These are phyloP conservation scores for Eimeria acervulina DNA, from an alignment of 169 alveolate species.

Conservation along the genomic window DNA sequence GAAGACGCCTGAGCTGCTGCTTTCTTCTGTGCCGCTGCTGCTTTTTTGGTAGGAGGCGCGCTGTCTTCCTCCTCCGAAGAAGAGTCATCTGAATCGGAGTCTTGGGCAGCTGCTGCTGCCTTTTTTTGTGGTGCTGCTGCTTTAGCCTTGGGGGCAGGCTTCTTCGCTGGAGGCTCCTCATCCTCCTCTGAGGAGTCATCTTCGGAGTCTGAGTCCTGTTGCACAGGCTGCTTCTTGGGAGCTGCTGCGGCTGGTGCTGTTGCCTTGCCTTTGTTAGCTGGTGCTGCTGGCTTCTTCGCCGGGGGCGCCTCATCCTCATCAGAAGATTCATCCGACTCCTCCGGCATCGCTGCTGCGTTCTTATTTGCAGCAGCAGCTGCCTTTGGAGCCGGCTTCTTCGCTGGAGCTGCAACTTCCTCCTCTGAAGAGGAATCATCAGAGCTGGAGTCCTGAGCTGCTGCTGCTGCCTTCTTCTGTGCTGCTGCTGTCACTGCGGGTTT, in stretches of 20 bases:
- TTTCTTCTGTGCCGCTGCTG: not conserved
- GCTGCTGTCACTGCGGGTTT: slow-evolving; percentile 25
- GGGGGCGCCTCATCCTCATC: slow-evolving; percentile 39
- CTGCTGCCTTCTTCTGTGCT: slow-evolving; percentile 16
- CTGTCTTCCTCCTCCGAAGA: slow-evolving; percentile 1
- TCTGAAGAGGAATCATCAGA: slow-evolving; percentile 47
- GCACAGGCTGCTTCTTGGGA: slow-evolving; percentile 9
- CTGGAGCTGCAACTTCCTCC: not conserved
- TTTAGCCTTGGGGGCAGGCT: slow-evolving; percentile 46
- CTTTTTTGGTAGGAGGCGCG: not conserved
- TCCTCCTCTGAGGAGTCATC: slow-evolving; percentile 72
- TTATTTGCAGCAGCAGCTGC: slow-evolving; percentile 36
- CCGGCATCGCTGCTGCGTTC: slow-evolving; percentile 44
- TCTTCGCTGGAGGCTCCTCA: slow-evolving; percentile 31
- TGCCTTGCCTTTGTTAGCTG: not conserved
- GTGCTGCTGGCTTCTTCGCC: slow-evolving; percentile 33
- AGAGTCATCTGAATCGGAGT: slow-evolving; percentile 36
- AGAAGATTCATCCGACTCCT: slow-evolving; percentile 66
- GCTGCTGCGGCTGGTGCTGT: slow-evolving; percentile 26
- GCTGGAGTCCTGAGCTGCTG: slow-evolving; percentile 26
- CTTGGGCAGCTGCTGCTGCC: not conserved
- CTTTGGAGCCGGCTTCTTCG: slow-evolving; percentile 53
- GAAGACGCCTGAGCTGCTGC: slow-evolving; percentile 1
- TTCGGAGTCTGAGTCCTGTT: slow-evolving; percentile 40
- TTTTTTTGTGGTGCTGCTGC: slow-evolving; percentile 32